These are phyloP conservation scores for Golubevia pallescens DNA, from an alignment of 1,284 basidiomycete genomes.

Conservation along the genomic window DNA sequence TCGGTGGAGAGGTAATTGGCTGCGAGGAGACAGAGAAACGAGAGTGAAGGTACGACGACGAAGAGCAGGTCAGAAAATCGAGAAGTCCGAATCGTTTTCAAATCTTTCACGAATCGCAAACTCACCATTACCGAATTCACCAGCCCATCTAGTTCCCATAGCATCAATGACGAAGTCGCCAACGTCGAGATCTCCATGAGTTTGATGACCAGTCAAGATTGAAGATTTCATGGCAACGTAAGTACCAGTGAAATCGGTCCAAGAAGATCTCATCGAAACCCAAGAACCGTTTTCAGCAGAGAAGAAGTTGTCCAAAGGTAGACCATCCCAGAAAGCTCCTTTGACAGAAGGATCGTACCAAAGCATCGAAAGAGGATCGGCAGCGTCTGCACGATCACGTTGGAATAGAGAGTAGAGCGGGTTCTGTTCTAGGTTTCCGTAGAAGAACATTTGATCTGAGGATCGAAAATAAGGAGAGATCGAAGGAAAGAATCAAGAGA, in stretches of 20 bases:
- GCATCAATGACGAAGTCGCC: conserved; percentile 63
- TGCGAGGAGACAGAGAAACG: no score
- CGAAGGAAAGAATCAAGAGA: no score
- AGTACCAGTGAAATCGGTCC: conserved; percentile 56
- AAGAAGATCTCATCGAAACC: conserved; percentile 62
- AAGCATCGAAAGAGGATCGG: conserved; percentile 63
- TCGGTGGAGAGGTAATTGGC: conserved; percentile 55
- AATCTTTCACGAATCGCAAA: no score
- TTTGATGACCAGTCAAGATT: conserved; percentile 56
- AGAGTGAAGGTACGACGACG: no score
- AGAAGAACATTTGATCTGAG: conserved; percentile 50
- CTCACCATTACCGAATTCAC: conserved; percentile 51
- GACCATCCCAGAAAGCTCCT: conserved; percentile 58
- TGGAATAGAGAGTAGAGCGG: conserved; percentile 56
- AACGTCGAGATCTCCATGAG: conserved; percentile 61
- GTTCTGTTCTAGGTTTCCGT: conserved; percentile 35
- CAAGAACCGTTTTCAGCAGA: conserved; percentile 33
- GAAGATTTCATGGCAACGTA: conserved; percentile 57
- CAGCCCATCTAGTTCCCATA: conserved; percentile 58
- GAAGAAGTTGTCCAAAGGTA: conserved; percentile 54
- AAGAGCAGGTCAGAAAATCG: no score
- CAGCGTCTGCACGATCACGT: conserved; percentile 61
- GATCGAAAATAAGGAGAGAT: no score
- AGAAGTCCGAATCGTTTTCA: no score
- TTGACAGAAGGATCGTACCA: conserved; percentile 55